These are phyloP conservation scores for Euptelea pleiosperma DNA, from an alignment of 164 flowering plant species.

Conservation along the genomic window DNA sequence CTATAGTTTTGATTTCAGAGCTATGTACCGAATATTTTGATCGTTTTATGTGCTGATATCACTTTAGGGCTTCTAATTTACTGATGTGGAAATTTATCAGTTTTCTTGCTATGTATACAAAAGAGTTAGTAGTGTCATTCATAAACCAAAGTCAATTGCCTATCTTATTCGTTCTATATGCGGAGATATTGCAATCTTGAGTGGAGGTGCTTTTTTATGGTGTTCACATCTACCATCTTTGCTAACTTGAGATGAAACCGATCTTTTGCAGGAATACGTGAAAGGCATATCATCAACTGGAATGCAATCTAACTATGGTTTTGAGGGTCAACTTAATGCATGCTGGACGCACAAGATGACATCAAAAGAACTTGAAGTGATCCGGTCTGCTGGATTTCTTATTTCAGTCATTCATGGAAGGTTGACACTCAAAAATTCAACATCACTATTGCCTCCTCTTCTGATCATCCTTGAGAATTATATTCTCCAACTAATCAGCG, in stretches of 20 bases:
- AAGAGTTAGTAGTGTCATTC: too few species aligned
- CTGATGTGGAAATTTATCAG: too few species aligned
- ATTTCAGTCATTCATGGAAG: constrained; percentile 95
- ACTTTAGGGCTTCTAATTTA: too few species aligned
- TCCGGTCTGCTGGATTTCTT: constrained; percentile 69
- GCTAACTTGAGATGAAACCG: not conserved
- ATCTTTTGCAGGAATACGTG: constrained; percentile 69
- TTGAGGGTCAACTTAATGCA: constrained; percentile 88
- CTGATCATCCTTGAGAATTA: constrained; percentile 3
- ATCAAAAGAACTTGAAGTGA: constrained; percentile 52
- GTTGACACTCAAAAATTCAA: constrained; percentile 25
- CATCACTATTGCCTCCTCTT: not conserved
- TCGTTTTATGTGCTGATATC: too few species aligned
- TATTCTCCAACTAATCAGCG: constrained; percentile 1
- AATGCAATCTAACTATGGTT: constrained; percentile 86
- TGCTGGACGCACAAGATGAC: constrained; percentile 92
- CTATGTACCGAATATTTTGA: too few species aligned
- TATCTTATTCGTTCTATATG: too few species aligned
- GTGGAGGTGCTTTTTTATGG: too few species aligned
- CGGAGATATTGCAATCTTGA: too few species aligned
- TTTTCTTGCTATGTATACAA: too few species aligned
- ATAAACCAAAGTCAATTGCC: too few species aligned
- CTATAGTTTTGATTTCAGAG: too few species aligned
- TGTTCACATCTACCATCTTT: not conserved
- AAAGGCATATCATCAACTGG: constrained; percentile 75